Base-by-base conservation (phyloP, 768 basidiomycete species). In the Goffeauzyma gilvescens region DNA sequence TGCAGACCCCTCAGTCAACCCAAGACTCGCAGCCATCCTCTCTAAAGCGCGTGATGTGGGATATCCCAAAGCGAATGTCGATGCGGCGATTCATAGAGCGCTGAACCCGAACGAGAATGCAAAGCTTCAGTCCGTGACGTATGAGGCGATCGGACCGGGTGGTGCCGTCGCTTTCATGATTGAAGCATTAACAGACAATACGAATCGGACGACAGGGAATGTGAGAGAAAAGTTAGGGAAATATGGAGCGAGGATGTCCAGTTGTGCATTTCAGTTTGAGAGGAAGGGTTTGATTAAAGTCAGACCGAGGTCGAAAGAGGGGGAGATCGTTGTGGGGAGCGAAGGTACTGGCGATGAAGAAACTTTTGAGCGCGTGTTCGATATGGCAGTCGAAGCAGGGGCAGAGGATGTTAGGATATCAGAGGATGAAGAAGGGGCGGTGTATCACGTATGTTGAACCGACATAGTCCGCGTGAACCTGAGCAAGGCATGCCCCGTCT, bases 331-430 rank as follows among this genome's bases (percentile, higher is more conserved):
- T n/a, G n/a, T n/a, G n/a, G n/a, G n/a, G n/a, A n/a, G n/a, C n/a
- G 44, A 45, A 17, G 15, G 20, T 3, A 24, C 10, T 4, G 45
- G 27, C 6, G 37, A 41, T 14, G 49, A 48, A 9, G 41, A 27
- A 3, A 30, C 25, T 7, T 62, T 52, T 37, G 60, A 62, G n/a
- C 48, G 52, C 10, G 39, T 62, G 9, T 62, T 60, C 38, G 60
- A 62, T 10, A 30, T 57, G 5, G 57, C 53, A 8, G 44, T 59
- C 2, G 60, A 62, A 22, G 50, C 36, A 23, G 60, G 60, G 5
- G 60, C 60, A 17, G 58, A 62, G 38, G 60, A 62, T 47, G 60
- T 62, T 3, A 46, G 48, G 38, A 48, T 57, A 22, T 33, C 49
- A 1, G 44, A 46, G 20, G 38, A 45, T 12, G 56, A 57, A 8